Base-by-base conservation (phyloP, 495 filamentous ascomycete genomes). In the Aspergillus cristatus region DNA sequence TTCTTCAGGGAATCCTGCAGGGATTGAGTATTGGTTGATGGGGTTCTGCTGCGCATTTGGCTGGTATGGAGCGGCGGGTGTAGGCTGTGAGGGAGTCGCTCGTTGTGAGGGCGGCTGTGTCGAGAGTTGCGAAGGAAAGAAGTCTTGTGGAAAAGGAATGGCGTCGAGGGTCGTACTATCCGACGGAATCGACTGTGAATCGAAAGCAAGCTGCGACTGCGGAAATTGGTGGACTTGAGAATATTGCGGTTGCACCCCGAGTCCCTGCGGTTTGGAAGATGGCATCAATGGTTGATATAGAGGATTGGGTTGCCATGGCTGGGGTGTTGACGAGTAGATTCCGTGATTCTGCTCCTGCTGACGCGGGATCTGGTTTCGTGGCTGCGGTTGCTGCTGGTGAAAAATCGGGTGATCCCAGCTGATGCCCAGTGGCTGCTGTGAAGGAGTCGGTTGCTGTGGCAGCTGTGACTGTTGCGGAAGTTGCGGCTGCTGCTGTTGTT, bases 291-390 rank as follows among this genome's bases (percentile, higher is more conserved):
- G 50, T 3, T 46, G 52, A 18, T 59, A 58, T 18, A 62, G 35
- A 14, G 63, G 47, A 13, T 54, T 63, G 14, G 55, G 38, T 15
- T 60, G 57, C 66, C 66, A 68, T 30, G 56, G 39, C 22, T 60
- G 57, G 11, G 58, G 54, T 6, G 61, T 51, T 6, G 54, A 28
- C 1, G 62, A 52, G 18, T 63, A 67, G 1, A 66, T 45, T 24
- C 52, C 63, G 48, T 63, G 56, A 15, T 44, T 46, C 29, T 46
- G 43, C 3, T 60, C 50, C 3, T 50, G 28, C 29, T 45, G 41
- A 34, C 51, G 25, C n/a, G 57, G 36, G 28, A 56, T 35, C 7
- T 54, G 54, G 28, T 40, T 60, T 13, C 42, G 56, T 30, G 53
- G 57, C 11, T 53, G 53, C 33, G 53, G 57, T n/a, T 54, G 53